Evolutionary conservation across 1,284 basidiomycete genomes (phyloP).

Genomic region (Cerioporus squamosus): DNA sequence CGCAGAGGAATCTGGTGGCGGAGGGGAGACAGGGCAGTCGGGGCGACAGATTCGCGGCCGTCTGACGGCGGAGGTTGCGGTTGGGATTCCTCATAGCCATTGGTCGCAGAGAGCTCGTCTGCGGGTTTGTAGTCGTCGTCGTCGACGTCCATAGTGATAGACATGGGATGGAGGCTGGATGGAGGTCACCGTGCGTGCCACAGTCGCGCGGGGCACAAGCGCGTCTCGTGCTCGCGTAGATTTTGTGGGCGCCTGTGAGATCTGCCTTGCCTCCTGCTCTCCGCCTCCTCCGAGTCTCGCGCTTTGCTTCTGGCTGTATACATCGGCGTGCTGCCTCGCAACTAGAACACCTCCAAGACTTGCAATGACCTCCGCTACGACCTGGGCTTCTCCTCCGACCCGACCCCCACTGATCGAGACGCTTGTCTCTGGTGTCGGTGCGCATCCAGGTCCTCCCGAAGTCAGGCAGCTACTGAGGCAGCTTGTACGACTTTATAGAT

Average conservation of each 20-base stretch:
- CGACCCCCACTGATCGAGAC: slow-evolving; percentile 87
- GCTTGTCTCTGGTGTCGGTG: slow-evolving; percentile 90
- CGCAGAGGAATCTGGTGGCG: slow-evolving; percentile 11
- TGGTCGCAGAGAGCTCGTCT: not conserved
- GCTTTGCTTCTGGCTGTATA: not conserved
- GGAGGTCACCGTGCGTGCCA: too few species aligned
- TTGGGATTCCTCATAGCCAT: not conserved
- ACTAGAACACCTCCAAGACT: not conserved
- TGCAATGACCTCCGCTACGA: slow-evolving; percentile 47
- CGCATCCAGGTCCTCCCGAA: slow-evolving; percentile 15
- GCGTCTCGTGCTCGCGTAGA: slow-evolving; percentile 7
- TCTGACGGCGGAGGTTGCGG: slow-evolving; percentile 5
- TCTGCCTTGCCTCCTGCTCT: not conserved
- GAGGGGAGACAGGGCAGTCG: slow-evolving; percentile 20
- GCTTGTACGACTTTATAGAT: slow-evolving; percentile 52
- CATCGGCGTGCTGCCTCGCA: not conserved
- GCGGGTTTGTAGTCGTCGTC: slow-evolving; percentile 15
- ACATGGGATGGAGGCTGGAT: not conserved
- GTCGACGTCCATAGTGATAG: slow-evolving; percentile 23
- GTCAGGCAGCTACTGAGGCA: not conserved
- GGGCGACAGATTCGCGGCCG: slow-evolving; percentile 1
- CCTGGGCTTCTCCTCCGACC: slow-evolving; percentile 73
- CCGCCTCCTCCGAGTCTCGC: not conserved
- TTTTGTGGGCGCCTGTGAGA: slow-evolving; percentile 13
- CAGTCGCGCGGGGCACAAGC: not conserved